Conservation (phyloP, 768 basidiomycete species). For the Suillus lakei region DNA sequence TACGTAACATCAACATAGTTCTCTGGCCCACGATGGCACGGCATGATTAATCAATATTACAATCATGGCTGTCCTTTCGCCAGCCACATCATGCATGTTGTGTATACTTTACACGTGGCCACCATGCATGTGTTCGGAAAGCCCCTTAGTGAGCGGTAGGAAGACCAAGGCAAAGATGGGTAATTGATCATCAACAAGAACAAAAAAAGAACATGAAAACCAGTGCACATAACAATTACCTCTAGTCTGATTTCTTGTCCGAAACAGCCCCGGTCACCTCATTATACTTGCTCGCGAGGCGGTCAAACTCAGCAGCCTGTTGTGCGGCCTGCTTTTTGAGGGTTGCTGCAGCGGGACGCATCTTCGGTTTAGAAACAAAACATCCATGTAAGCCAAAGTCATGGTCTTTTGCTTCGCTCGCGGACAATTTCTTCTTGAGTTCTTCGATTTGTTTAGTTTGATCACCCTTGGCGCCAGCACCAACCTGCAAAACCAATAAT, state of each 20-base stretch:
- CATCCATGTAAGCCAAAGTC: slow-evolving; percentile 58
- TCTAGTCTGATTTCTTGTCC: slow-evolving; percentile 69
- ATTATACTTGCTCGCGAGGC: slow-evolving; percentile 80
- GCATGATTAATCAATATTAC: too few relatives aligned
- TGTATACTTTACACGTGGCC: too few relatives aligned
- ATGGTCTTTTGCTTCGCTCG: slow-evolving; percentile 57
- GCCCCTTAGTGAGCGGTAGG: too few relatives aligned
- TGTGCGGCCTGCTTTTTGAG: slow-evolving; percentile 83
- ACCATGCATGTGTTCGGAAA: too few relatives aligned
- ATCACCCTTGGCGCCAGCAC: slow-evolving; percentile 35
- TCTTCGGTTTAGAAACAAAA: background rate
- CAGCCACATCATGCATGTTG: too few relatives aligned
- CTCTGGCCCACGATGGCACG: too few relatives aligned
- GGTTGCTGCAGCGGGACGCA: slow-evolving; percentile 54
- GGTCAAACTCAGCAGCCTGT: slow-evolving; percentile 80
- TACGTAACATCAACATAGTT: too few relatives aligned
- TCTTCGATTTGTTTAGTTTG: slow-evolving; percentile 55
- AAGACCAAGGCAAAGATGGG: too few relatives aligned
- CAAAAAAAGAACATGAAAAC: too few relatives aligned
- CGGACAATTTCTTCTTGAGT: slow-evolving; percentile 70
- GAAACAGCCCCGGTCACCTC: slow-evolving; percentile 62
- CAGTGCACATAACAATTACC: too few relatives aligned
- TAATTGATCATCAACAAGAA: too few relatives aligned
- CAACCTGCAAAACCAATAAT: slow-evolving; percentile 31
- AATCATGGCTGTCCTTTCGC: too few relatives aligned